Evolutionary conservation across 768 basidiomycete genomes (phyloP).

Genomic region (Naematelia aurantialba): DNA sequence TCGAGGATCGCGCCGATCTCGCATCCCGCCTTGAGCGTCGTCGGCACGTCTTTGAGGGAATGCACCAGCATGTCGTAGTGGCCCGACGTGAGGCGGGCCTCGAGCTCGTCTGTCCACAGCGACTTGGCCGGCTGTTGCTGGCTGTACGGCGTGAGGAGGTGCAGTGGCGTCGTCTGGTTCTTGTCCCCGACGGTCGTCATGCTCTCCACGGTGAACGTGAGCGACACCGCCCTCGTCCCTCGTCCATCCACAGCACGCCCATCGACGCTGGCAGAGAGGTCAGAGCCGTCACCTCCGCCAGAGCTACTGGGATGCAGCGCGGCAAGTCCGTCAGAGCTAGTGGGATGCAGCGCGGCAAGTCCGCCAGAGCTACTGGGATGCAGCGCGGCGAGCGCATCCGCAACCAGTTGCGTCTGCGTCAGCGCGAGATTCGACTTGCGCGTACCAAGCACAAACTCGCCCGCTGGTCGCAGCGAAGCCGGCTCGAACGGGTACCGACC

Average conservation of each 20-base stretch:
- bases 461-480: slow-evolving; percentile 1
- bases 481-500: neutral
- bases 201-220: slow-evolving; percentile 58
- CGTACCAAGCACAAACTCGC: slow-evolving; percentile 61
- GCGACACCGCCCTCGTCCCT: too few species aligned
- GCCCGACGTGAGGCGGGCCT: slow-evolving; percentile 69
- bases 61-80: slow-evolving; percentile 90
- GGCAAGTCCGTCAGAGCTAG: too few species aligned
- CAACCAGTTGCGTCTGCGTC: slow-evolving; percentile 79
- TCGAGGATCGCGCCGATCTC: slow-evolving; percentile 77
- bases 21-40: slow-evolving; percentile 76
- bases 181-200: slow-evolving; percentile 79
- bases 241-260: too few species aligned
- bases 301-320: too few species aligned
- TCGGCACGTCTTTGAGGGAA: slow-evolving; percentile 89
- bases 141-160: slow-evolving; percentile 63
- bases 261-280: too few species aligned
- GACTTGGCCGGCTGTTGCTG: slow-evolving; percentile 50
- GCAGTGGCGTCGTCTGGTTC: slow-evolving; percentile 79
- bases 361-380: slow-evolving; percentile 58
- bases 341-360: too few species aligned
- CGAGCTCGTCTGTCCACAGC: slow-evolving; percentile 95
- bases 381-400: slow-evolving; percentile 59
- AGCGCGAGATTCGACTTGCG: slow-evolving; percentile 82
- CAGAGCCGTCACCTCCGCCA: too few species aligned